Base-by-base conservation (phyloP, 371 early-diverging fungal genomes). In the Mortierella polycephala region DNA sequence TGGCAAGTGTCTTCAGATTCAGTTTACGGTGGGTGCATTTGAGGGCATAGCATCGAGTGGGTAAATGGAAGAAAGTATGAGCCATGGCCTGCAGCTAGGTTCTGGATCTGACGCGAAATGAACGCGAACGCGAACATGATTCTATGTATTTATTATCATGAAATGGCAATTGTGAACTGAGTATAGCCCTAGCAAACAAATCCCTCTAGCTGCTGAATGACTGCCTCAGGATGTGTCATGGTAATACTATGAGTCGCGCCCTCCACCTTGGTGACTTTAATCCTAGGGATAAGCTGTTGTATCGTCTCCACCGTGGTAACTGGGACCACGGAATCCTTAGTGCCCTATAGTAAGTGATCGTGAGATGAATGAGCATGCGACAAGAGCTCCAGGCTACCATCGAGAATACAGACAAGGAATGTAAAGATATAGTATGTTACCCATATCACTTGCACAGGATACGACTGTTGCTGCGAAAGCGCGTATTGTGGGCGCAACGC, bases 391-490 rank as follows among this genome's bases (percentile, higher is more conserved):
- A 45, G 16, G 7, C 2, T 44, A 14, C 12, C 23, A 30, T 18
- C 20, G 2, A 13, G 30, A 23, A 18, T 18, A 13, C 18, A 1
- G 30, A 14, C 23, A 20, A 40, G 14, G 11, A 39, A 7, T 30
- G 30, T 4, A 62, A 13, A 9, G 21, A 39, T 18, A 47, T 50
- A 40, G 21, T 12, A 18, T 16, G 14, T 49, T 49, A 72, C 73
- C 80, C 80, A 79, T 16, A 79, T 61, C 18, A 69, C 37, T 51
- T 79, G 80, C 10, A 79, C 70, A 39, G 73, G 80, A 54, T 42
- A 79, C n/a, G 57, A 12, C 11, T 68, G 66, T 0, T 59, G 54
- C 9, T 73, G 73, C 7, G 9, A 55, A 0, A 73, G 20, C 10
- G 72, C 50, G 44, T 45, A 79, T 50, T 68, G 21, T 10, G 44